Evolutionary conservation across 768 basidiomycete species (phyloP), one percentile per base, ranked within the genome.

Genomic region (Trametes maxima): DNA sequence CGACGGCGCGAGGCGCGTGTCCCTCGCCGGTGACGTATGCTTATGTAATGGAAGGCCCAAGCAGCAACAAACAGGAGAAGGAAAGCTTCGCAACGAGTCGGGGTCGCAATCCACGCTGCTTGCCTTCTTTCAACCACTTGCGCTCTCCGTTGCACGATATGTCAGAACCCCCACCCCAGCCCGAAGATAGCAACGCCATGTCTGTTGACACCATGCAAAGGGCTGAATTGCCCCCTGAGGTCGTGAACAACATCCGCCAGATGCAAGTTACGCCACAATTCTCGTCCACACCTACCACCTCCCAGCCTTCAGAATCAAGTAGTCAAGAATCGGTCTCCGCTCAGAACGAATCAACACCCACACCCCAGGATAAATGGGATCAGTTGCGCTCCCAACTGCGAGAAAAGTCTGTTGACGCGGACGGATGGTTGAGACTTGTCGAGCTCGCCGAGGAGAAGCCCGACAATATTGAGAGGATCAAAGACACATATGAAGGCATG

Each of bases 401-500:
- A 66, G 83, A 89, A 67, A 82, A 84, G 59, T 87, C 88, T 11
- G 82, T 88, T 73, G 86, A 94, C 71, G 85, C 87, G n/a, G 87
- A 88, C 47, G 82, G 81, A 16, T 90, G 94, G 86, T 81, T 90
- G 71, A 84, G 83, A 65, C 79, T 96, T 36, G 82, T 97, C 67
- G 82, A 87, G 49, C 77, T 90, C 63, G 88, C 92, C 37, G 89
- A 95, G 76, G 78, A 81, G 28, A 33, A 33, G 59, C 85, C 83
- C 37, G 87, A 86, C 63, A 90, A 96, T 69, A 82, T 94, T 65
- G 83, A 88, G 53, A 87, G 86, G 72, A 88, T 95, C 65, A 85
- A 92, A 63, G 82, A 85, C 46, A 85, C 90, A 16, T 98, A 92
- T 73, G 90, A 94, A 69, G 87, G 83, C 43, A 78, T 98, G 65